Percentiles rank a stretch among this genome's conserved stretches.
Conservation (phyloP, 2,329 filamentous ascomycete species). For the Penicillium thymicola region DNA sequence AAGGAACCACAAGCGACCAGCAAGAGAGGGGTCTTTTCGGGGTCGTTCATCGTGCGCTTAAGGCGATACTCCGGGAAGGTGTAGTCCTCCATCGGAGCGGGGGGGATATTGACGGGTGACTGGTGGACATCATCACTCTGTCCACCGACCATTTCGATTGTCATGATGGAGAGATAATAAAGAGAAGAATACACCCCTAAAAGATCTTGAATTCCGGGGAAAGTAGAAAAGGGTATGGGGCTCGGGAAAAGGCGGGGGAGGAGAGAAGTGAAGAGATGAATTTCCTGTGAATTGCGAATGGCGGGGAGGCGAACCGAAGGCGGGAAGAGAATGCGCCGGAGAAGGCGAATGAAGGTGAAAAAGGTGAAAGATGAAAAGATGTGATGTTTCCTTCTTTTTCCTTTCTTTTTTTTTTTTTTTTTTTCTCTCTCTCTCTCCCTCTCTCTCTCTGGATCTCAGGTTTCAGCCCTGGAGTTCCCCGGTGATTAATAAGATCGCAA, state of each 20-base stretch:
- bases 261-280: conserved; percentile 4
- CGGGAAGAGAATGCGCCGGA: conserved; percentile 11
- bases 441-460: neutral
- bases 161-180: conserved; percentile 21
- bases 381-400: neutral
- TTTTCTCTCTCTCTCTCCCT: too few relatives aligned
- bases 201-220: neutral
- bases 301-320: conserved; percentile 15
- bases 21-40: conserved; percentile 47
- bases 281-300: conserved; percentile 5
- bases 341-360: neutral
- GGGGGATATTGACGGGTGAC: conserved; percentile 19
- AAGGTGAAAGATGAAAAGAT: neutral
- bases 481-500: conserved; percentile 16
- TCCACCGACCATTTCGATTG: conserved; percentile 27
- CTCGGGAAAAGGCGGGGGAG: conserved; percentile 5
- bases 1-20: conserved; percentile 58
- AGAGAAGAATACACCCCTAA: neutral
- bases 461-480: neutral
- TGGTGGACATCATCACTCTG: conserved; percentile 31
- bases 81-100: conserved; percentile 41
- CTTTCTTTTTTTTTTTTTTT: too few relatives aligned
- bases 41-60: conserved; percentile 47
- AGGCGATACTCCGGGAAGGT: conserved; percentile 45
- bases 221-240: neutral